A percentile compares a stretch with the other conserved stretches of the same genome.
phyloP scores from a whole-genome alignment of 73 alveolate species.

The Vitrella brassicaformis region DNA sequence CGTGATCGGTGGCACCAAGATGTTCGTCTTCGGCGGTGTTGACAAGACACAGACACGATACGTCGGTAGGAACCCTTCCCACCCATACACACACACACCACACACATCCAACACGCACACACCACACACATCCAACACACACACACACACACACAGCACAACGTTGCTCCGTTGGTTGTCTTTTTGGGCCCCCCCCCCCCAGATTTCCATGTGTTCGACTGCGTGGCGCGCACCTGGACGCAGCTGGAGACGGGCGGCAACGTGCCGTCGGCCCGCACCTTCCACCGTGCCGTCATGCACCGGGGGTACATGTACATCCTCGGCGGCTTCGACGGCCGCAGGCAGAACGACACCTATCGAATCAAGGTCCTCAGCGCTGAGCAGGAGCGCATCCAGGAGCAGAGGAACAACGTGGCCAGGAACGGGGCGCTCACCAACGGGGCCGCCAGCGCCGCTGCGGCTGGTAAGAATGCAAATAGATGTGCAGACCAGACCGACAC shows the following conservation, averaged over 20 bases:
- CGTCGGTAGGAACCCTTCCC: too few relatives aligned
- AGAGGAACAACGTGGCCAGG: background rate
- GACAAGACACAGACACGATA: conserved; percentile 57
- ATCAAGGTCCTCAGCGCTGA: conserved; percentile 16
- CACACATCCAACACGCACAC: too few relatives aligned
- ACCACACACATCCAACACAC: too few relatives aligned
- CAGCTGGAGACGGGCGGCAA: conserved; percentile 42
- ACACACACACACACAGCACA: too few relatives aligned
- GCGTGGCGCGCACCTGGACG: conserved; percentile 31
- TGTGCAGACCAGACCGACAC: too few relatives aligned
- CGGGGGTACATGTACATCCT: conserved; percentile 54
- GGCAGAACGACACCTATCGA: conserved; percentile 53
- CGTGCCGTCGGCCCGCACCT: conserved; percentile 61
- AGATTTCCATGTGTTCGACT: conserved; percentile 1
- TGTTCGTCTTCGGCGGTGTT: conserved; percentile 74
- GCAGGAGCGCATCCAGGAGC: conserved; percentile 3
- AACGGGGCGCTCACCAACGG: too few relatives aligned
- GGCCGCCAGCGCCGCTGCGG: too few relatives aligned
- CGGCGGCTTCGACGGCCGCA: conserved; percentile 72
- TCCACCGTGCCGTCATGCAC: conserved; percentile 52
- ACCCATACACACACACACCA: too few relatives aligned
- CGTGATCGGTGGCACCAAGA: conserved; percentile 44
- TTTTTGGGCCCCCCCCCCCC: background rate
- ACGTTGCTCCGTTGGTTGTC: too few relatives aligned
- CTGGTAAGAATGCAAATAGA: too few relatives aligned